Base-by-base conservation (phyloP, 2,329 filamentous ascomycete species). In the Stemphylium lycopersici region DNA sequence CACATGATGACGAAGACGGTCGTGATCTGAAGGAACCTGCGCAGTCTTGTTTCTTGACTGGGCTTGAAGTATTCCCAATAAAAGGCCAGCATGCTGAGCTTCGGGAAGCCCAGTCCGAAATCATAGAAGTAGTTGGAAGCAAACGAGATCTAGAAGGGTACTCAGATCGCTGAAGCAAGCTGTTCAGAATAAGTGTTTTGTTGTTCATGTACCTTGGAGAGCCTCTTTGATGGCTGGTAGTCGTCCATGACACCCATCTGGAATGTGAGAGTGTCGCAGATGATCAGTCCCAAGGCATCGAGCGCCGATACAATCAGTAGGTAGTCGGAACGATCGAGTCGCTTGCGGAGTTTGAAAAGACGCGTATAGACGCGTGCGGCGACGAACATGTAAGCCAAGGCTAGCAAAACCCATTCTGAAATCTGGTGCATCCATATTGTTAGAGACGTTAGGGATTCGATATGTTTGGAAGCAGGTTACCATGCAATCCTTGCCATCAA, bases 51-150 rank as follows among this genome's bases (percentile, higher is more conserved):
- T 6, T 56, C 51, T 1, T 55, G 38, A 4, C 46, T 41, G 2
- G 62, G 55, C 38, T 63, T 50, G 56, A 65, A 63, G 41, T 49
- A 65, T 1, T 48, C 38, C 62, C 62, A 65, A 52, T 63, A 65
- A 36, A 65, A 65, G 3, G 61, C 62, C 4, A 65, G 53, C 62
- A 65, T 65, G 29, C 62, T 63, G 29, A 65, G 62, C 39, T 65
- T 65, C 4, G 62, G 62, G 29, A 65, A 62, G 0, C 62, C 62
- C 57, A 65, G 63, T 1, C 62, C 62, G 15, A 65, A 45, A 26
- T 65, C 62, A 39, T 65, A 65, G 56, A 65, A 65, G 48, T 65
- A 65, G 37, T 65, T 65, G 0, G 62, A 65, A 7, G 61, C 41
- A 31, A 63, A 65, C 1, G 61, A 65, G 37, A 63, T 65, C 62